Conservation (phyloP, 2,329 filamentous ascomycete species). For the Exophiala bonariae region DNA sequence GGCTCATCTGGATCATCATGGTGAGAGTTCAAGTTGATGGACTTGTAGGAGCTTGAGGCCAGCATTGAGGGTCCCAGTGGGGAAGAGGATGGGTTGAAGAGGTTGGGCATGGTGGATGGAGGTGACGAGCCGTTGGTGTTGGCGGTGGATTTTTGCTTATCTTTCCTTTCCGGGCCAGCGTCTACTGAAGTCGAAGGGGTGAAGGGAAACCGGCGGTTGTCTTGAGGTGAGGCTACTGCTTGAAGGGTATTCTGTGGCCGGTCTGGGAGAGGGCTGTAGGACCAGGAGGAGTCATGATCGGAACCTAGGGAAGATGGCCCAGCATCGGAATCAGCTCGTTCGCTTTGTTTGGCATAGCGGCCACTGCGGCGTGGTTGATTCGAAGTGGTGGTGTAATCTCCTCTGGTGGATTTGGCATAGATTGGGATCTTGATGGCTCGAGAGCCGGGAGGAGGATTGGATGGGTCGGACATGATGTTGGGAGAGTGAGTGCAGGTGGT, state of each 20-base stretch:
- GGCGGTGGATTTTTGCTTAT: conserved; percentile 23
- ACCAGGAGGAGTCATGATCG: conserved; percentile 22
- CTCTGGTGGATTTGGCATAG: conserved; percentile 10
- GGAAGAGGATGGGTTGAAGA: conserved; percentile 18
- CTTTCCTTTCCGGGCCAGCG: conserved; percentile 20
- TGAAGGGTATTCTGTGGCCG: conserved; percentile 12
- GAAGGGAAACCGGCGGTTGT: conserved; percentile 4
- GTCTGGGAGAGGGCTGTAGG: conserved; percentile 16
- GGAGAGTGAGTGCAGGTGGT: conserved; percentile 2
- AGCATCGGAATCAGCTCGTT: conserved; percentile 22
- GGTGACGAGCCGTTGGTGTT: background rate
- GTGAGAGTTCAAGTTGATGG: conserved; percentile 28
- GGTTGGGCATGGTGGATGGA: conserved; percentile 19
- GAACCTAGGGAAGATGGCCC: conserved; percentile 25
- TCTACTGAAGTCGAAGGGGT: conserved; percentile 2
- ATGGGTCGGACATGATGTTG: conserved; percentile 17
- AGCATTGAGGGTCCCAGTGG: conserved; percentile 30
- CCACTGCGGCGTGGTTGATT: conserved; percentile 21
- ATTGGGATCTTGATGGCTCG: conserved; percentile 31
- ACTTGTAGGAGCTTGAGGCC: conserved; percentile 29
- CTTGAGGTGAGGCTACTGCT: conserved; percentile 14
- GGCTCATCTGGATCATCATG: conserved; percentile 28
- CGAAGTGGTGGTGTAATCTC: conserved; percentile 9
- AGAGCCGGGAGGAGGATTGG: conserved; percentile 17
- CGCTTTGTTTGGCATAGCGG: conserved; percentile 16